Evolutionary conservation across 2,329 filamentous ascomycete species (phyloP), one percentile per base, ranked within the genome.

Genomic region (Sporothrix euskadiensis): DNA sequence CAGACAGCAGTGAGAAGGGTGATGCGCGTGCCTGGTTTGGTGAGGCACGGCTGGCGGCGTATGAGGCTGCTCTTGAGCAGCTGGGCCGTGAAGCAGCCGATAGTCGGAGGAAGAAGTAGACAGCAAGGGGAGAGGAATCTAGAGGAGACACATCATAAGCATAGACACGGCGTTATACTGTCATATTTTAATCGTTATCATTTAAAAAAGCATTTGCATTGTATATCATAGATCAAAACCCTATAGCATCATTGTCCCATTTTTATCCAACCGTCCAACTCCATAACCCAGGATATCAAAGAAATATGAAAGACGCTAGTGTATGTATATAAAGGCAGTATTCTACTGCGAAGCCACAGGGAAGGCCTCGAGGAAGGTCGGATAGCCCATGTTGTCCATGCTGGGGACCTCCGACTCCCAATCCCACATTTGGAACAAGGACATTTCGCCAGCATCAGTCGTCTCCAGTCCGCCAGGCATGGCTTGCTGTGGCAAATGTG

Each of bases 21-120:
- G 35, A 83, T 3, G 79, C 78, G 1, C 66, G 59, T 22, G 52
- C 65, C 8, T 71, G 71, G 66, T 88, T 88, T 77, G 78, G 77
- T 14, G 84, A 87, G 76, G 83, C 82, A 66, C 83, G 83, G 73
- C 79, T 88, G 10, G 79, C 81, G 65, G 79, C 79, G 49, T 89
- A 89, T 74, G 86, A 88, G 77, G 77, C 80, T 41, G 91, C 91
- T 14, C 81, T 95, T 75, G 86, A 86, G 76, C 85, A 85, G 78
- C 82, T 94, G 76, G 88, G 88, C 69, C 85, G 86, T 73, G 90
- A 92, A 77, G 91, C 90, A 0, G 79, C 78, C n/a, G 79, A 81
- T 49, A 76, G 78, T 73, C 76, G 77, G 22, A 75, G 73, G 74
- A 78, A 69, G 52, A n/a, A 56, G 72, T 71, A 57, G 65, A 32